A percentile compares a stretch with the other conserved stretches of the same genome.
phyloP scores from a whole-genome alignment of 495 filamentous ascomycete genomes.

The Thermochaetoides thermophila region DNA sequence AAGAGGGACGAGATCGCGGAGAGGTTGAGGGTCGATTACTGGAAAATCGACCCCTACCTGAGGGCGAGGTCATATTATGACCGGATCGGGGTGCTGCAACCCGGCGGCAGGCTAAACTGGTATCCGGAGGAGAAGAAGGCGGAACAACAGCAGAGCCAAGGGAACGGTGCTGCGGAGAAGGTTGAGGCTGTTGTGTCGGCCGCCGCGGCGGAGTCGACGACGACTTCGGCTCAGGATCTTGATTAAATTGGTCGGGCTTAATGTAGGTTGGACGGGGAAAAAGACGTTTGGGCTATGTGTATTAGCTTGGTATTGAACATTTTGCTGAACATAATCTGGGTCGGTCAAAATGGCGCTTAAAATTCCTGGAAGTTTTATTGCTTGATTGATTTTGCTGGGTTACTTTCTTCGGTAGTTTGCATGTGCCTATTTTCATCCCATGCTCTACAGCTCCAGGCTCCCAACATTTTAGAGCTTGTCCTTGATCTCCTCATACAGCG shows the following conservation, averaged over 20 bases:
- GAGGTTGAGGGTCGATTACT: constrained; percentile 61
- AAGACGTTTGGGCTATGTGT: background rate
- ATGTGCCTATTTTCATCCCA: too few relatives aligned
- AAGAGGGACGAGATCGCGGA: constrained; percentile 40
- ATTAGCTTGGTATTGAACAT: too few relatives aligned
- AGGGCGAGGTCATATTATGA: constrained; percentile 63
- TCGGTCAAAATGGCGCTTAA: too few relatives aligned
- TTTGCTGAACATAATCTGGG: too few relatives aligned
- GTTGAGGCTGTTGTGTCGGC: background rate
- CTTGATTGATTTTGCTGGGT: too few relatives aligned
- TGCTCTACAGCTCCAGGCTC: too few relatives aligned
- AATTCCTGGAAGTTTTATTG: too few relatives aligned
- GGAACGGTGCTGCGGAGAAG: constrained; percentile 9
- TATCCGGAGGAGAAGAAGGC: constrained; percentile 36
- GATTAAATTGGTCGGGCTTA: constrained; percentile 33
- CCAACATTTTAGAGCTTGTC: constrained; percentile 83
- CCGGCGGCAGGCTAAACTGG: constrained; percentile 52
- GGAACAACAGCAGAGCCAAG: background rate
- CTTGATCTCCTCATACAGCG: constrained; percentile 68
- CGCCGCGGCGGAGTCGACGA: constrained; percentile 15
- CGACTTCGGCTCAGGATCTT: constrained; percentile 38
- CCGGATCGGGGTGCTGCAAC: constrained; percentile 49
- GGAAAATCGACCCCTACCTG: constrained; percentile 65
- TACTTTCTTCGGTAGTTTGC: too few relatives aligned
- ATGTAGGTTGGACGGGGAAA: background rate